Conservation (phyloP, 176 grass and related monocot genomes). For the Bolboschoenus planiculmis region DNA sequence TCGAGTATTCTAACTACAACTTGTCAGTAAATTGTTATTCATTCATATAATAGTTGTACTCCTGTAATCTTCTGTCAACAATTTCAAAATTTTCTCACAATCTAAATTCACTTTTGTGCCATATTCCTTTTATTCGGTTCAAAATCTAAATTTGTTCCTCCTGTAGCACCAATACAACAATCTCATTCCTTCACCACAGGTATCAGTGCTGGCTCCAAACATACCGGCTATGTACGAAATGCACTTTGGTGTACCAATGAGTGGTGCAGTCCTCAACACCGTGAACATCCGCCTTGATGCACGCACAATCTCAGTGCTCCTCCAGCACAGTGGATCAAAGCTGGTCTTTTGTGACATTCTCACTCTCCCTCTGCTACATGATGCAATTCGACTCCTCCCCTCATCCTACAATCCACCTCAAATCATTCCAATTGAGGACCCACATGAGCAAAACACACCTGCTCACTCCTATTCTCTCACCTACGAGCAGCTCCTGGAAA, state of each 20-base stretch:
- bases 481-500: constrained; percentile 51
- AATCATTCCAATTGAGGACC: constrained; percentile 60
- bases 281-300: constrained; percentile 85
- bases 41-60: neutral
- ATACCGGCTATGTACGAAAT: constrained; percentile 91
- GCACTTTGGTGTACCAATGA: constrained; percentile 93
- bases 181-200: constrained; percentile 22
- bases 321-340: constrained; percentile 53
- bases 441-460: constrained; percentile 30
- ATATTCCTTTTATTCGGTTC: neutral
- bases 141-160: neutral
- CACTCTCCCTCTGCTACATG: constrained; percentile 28
- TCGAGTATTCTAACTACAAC: neutral
- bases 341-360: constrained; percentile 55
- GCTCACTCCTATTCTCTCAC: constrained; percentile 7
- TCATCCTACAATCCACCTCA: constrained; percentile 23
- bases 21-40: neutral
- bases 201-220: constrained; percentile 68
- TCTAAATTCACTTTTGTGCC: neutral
- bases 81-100: neutral
- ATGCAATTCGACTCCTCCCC: constrained; percentile 42
- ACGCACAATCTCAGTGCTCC: constrained; percentile 68
- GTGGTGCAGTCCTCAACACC: constrained; percentile 81
- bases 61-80: neutral
- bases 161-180: neutral